Evolutionary conservation across 179 eudicot species (phyloP).

Genomic region (Gypsophila paniculata): DNA sequence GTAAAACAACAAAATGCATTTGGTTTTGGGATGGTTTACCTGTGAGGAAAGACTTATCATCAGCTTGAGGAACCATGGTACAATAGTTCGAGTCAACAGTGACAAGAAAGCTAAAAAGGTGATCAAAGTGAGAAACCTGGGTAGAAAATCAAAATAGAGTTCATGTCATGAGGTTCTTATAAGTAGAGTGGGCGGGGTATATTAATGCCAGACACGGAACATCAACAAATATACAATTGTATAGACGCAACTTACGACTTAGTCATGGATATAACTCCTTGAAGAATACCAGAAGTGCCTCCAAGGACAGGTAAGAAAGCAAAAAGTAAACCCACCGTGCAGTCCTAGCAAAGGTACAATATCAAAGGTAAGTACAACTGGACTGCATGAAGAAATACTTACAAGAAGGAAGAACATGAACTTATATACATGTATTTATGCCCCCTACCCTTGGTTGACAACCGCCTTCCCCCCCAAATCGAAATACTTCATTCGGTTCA

Average conservation of each 20-base stretch:
- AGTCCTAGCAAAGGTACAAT: conserved; percentile 58
- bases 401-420: conserved; percentile 15
- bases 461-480: background rate
- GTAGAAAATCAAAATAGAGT: conserved; percentile 15
- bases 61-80: conserved; percentile 89
- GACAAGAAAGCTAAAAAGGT: conserved; percentile 56
- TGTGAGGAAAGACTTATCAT: conserved; percentile 93
- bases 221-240: background rate
- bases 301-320: conserved; percentile 97
- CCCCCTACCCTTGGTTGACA: background rate
- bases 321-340: conserved; percentile 96
- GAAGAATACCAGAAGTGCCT: conserved; percentile 79
- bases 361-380: background rate
- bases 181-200: background rate
- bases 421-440: background rate
- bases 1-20: conserved; percentile 3
- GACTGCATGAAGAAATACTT: background rate
- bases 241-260: conserved; percentile 53
- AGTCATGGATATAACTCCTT: conserved; percentile 83
- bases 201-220: background rate
- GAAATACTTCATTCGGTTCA: too few species aligned
- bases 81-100: conserved; percentile 71
- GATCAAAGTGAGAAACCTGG: conserved; percentile 39
- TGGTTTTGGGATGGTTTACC: conserved; percentile 32
- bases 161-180: background rate